A percentile compares a stretch with the other conserved stretches of the same genome.
Evolutionary conservation across 257 asterid species (phyloP).

Genomic region (Misopates orontium): DNA sequence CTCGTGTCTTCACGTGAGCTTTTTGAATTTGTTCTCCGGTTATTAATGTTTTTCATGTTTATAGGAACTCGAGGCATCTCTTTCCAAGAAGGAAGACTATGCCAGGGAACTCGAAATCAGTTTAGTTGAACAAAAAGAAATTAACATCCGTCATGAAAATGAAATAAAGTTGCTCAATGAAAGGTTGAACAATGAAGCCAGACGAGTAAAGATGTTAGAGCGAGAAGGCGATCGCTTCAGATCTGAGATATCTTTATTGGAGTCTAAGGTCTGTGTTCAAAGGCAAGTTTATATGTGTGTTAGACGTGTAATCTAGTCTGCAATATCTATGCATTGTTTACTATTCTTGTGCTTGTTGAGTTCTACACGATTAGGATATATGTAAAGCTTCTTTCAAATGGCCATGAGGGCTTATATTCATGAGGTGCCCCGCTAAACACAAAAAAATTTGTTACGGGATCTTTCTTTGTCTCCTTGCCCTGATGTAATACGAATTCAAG

Average conservation of each 20-base stretch:
- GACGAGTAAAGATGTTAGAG: constrained; percentile 84
- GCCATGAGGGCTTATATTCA: constrained; percentile 13
- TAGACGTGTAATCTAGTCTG: constrained; percentile 21
- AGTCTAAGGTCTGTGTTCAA: constrained; percentile 77
- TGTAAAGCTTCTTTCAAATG: constrained; percentile 12
- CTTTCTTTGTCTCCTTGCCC: constrained; percentile 1
- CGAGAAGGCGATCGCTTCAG: constrained; percentile 88
- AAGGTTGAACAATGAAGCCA: constrained; percentile 70
- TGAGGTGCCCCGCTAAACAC: background rate
- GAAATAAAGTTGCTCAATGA: constrained; percentile 80
- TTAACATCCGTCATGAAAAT: constrained; percentile 57
- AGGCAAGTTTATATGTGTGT: constrained; percentile 11
- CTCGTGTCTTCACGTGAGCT: constrained; percentile 11
- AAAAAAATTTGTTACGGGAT: background rate
- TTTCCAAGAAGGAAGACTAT: constrained; percentile 70
- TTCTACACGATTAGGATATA: constrained; percentile 15
- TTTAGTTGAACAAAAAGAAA: constrained; percentile 57
- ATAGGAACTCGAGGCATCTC: constrained; percentile 86
- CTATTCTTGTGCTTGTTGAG: constrained; percentile 25
- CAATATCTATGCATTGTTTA: background rate
- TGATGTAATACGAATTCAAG: constrained; percentile 4
- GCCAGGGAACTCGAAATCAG: constrained; percentile 68
- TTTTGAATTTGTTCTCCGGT: constrained; percentile 21
- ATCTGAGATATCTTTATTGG: constrained; percentile 89
- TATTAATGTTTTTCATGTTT: constrained; percentile 28